Evolutionary conservation across 73 alveolate genomes (phyloP), one percentile per base, ranked within the genome.

Genomic region (Paramecium sexaurelia): DNA sequence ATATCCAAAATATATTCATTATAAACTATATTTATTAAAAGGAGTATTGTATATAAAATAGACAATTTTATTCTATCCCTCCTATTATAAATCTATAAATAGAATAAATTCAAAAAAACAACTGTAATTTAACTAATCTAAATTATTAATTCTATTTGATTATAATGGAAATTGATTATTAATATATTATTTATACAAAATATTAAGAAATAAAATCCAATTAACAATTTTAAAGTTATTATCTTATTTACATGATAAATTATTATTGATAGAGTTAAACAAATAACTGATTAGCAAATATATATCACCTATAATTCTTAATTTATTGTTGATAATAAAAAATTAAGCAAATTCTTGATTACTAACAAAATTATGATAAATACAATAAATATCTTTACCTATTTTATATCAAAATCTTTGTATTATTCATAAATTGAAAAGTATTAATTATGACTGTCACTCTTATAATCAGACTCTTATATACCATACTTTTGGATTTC

Each of bases 261-360:
- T 5, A 71, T 6, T 33, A 37, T 37, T 29, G 56, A 35, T 33
- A 71, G 17, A 5, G 33, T 10, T 7, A 69, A 33, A 35, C 85
- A 69, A 29, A 69, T 69, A 10, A 69, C 85, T 11, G 56, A 32
- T 33, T 69, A 69, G 13, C 85, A 69, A 33, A 69, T 69, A 26
- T 32, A 19, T 11, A 69, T 27, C 11, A 69, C 24, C 7, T 26
- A 20, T 33, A 69, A 69, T 35, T 69, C 55, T 27, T 32, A 8
- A 35, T n/a, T 69, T 19, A 19, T 69, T 36, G 36, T 13, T 29
- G 15, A 1, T 32, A 69, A 32, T 27, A 69, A 4, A 13, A 10
- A 69, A 69, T 69, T 32, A 7, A 69, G n/a, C 10, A 69, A 19
- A n/a, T 69, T 69, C n/a, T 33, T 33, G n/a, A 36, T 69, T 15